A percentile compares a stretch with the other conserved stretches of the same genome.
phyloP scores from a whole-genome alignment of 495 filamentous ascomycete species.

The Penicillium riverlandense region DNA sequence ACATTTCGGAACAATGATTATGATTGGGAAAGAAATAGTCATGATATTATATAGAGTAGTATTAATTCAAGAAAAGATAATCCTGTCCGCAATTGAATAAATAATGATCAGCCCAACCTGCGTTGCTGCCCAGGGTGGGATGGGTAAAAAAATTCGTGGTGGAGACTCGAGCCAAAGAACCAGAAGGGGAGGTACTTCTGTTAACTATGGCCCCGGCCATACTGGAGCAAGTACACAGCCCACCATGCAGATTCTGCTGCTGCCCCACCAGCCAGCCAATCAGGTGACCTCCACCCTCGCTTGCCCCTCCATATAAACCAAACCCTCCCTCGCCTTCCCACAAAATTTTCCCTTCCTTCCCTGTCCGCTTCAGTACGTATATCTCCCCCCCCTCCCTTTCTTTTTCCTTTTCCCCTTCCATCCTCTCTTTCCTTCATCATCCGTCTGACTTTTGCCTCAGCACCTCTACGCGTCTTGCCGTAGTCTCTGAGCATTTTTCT shows the following conservation, averaged over 20 bases:
- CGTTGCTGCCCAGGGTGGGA: conserved; percentile 38
- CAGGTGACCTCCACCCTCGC: conserved; percentile 17
- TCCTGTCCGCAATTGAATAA: too few relatives aligned
- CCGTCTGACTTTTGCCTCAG: conserved; percentile 36
- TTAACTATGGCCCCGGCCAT: neutral
- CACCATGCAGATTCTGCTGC: conserved; percentile 34
- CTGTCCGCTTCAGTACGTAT: conserved; percentile 47
- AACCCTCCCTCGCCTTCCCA: conserved; percentile 18
- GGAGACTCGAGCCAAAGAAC: conserved; percentile 27
- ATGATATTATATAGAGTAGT: too few relatives aligned
- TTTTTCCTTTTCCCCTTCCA: conserved; percentile 4
- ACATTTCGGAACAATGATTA: too few relatives aligned
- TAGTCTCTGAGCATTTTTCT: conserved; percentile 42
- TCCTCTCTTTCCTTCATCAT: conserved; percentile 15
- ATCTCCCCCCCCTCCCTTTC: conserved; percentile 23
- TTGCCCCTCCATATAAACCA: neutral
- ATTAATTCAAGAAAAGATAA: too few relatives aligned
- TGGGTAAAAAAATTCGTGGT: conserved; percentile 24
- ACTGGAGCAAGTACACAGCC: conserved; percentile 8
- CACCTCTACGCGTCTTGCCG: conserved; percentile 47
- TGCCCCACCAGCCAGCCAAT: conserved; percentile 27
- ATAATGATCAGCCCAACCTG: conserved; percentile 20
- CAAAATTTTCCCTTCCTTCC: conserved; percentile 33
- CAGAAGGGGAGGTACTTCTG: neutral
- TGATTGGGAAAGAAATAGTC: too few relatives aligned